A percentile compares a stretch with the other conserved stretches of the same genome.
These are phyloP conservation scores for Phytophthora sp. DNA, from an alignment of 352 stramenopile species.

Conservation along the genomic window DNA sequence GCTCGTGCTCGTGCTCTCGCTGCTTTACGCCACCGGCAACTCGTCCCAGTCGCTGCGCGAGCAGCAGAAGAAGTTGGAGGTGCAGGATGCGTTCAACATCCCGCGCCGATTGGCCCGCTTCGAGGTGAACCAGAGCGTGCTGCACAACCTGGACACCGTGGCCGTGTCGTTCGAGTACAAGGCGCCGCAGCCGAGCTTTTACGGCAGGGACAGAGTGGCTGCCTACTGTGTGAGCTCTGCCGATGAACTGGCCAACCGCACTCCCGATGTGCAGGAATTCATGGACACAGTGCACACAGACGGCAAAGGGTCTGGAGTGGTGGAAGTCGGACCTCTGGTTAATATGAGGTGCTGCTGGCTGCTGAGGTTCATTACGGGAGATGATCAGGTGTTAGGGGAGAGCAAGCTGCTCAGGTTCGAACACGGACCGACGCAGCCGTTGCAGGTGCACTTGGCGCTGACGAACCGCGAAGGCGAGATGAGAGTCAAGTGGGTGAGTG, in stretches of 20 bases:
- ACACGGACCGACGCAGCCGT: slow-evolving; percentile 41
- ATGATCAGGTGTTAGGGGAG: slow-evolving; percentile 33
- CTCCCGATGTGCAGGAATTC: slow-evolving; percentile 21
- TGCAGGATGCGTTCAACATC: slow-evolving; percentile 20
- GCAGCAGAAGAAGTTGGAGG: slow-evolving; percentile 13
- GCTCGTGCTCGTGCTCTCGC: slow-evolving; percentile 14
- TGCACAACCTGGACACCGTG: slow-evolving; percentile 42
- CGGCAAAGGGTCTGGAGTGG: slow-evolving; percentile 21
- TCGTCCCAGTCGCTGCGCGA: slow-evolving; percentile 7
- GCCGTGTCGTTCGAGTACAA: slow-evolving; percentile 47
- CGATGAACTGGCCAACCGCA: slow-evolving; percentile 22
- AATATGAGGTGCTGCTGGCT: slow-evolving; percentile 59
- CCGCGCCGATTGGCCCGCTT: slow-evolving; percentile 31
- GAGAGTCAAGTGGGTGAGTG: slow-evolving; percentile 63
- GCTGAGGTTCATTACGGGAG: slow-evolving; percentile 43
- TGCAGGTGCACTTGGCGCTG: slow-evolving; percentile 49
- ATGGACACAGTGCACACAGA: slow-evolving; percentile 33
- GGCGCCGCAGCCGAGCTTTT: slow-evolving; percentile 30
- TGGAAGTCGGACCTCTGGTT: slow-evolving; percentile 44
- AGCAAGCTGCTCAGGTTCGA: slow-evolving; percentile 40
- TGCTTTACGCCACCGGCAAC: slow-evolving; percentile 15
- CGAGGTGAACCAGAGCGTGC: slow-evolving; percentile 26
- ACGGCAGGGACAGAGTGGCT: slow-evolving; percentile 24
- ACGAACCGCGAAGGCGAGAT: slow-evolving; percentile 46
- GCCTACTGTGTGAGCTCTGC: slow-evolving; percentile 39